Base-by-base conservation (phyloP, 495 filamentous ascomycete genomes). In the Halenospora varia region DNA sequence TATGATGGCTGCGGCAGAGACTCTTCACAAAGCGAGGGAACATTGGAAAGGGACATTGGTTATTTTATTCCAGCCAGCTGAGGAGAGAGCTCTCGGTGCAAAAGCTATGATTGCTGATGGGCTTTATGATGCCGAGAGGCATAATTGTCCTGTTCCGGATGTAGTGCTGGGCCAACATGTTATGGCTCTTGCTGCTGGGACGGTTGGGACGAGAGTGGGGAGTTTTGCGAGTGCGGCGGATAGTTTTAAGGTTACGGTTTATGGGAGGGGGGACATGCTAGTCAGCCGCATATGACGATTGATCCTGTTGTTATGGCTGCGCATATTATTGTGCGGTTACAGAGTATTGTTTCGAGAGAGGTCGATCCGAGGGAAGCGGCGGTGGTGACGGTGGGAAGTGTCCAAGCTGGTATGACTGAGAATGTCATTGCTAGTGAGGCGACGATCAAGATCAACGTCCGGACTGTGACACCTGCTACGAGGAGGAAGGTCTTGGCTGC, bases 41-140 rank as follows among this genome's bases (percentile, higher is more conserved):
- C 13, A 70, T 17, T 88, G 83, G 84, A 62, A 46, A 10, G 84
- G 85, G 0, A 87, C 82, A 0, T 48, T 87, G 8, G 64, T 87
- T 1, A 63, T 76, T 39, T 61, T 82, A 17, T 87, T 88, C 67
- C 85, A 88, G 62, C 83, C 85, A 0, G 73, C 76, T 0, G 82
- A 86, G 61, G 85, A 87, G 62, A 65, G 70, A 2, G 71, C 72
- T n/a, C 67, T 66, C 0, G 84, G 84, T 0, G 83, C 83, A 1
- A 69, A 73, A 60, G 76, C 77, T 0, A 87, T 87, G 84, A 67
- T 88, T 1, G 73, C 80, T 29, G 83, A 84, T 57, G 83, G 81
- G 0, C 64, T 88, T 4, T 87, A 84, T 60, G 71, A 77, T 15
- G 66, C 71, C 18, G 63, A 66, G 0, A 68, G 66, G 41, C 72